Evolutionary conservation across 23 red algal species (phyloP).

Genomic region (Gracilaria domingensis): DNA sequence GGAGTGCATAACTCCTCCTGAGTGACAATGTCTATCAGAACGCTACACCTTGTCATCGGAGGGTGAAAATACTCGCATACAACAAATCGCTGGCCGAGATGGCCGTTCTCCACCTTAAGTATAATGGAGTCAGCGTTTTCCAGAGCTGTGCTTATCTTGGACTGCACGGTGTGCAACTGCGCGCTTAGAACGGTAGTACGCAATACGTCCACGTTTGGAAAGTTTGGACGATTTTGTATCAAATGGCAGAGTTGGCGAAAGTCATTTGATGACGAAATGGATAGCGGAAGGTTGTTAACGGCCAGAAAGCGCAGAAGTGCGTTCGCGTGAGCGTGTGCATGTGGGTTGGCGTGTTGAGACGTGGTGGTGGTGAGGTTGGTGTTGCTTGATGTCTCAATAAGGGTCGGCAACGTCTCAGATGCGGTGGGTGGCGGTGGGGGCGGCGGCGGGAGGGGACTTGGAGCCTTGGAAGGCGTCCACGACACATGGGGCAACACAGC

Average conservation of each 20-base stretch:
- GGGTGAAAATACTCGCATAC: background rate
- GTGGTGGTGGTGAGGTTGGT: conserved; percentile 14
- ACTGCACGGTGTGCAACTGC: background rate
- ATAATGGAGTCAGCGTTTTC: background rate
- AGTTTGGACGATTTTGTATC: background rate
- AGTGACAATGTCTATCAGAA: background rate
- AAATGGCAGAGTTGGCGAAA: conserved; percentile 2
- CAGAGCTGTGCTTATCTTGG: background rate
- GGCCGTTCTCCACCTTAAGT: conserved; percentile 9
- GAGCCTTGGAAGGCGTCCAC: background rate
- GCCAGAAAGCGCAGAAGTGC: conserved; percentile 15
- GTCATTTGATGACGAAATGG: background rate
- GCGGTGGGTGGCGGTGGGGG: background rate
- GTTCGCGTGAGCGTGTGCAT: too few species aligned
- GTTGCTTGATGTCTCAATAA: background rate
- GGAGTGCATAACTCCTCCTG: background rate
- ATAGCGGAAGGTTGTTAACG: background rate
- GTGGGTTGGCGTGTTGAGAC: background rate
- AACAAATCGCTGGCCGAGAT: background rate
- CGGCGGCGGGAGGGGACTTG: background rate
- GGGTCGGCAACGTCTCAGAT: background rate
- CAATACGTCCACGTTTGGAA: background rate
- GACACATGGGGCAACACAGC: background rate
- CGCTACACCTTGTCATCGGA: background rate
- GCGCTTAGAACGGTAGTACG: background rate